These are phyloP conservation scores for Sporisorium scitamineum DNA, from an alignment of 1,284 basidiomycete species.

Conservation along the genomic window DNA sequence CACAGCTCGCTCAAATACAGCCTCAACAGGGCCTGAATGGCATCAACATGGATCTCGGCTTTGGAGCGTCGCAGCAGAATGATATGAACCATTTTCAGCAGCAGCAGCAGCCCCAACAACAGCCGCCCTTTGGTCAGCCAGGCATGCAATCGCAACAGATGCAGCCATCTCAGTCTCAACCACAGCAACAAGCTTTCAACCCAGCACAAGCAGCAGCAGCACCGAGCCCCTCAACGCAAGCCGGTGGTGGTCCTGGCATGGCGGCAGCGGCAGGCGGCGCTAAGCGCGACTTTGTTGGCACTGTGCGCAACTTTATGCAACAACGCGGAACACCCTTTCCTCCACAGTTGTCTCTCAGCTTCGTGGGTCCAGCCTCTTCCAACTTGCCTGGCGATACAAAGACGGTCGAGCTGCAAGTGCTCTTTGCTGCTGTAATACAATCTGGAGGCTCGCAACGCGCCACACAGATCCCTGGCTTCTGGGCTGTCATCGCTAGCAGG, in stretches of 20 bases:
- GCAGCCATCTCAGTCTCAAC: slow-evolving; percentile 24
- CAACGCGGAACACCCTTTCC: slow-evolving; percentile 59
- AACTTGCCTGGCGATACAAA: slow-evolving; percentile 55
- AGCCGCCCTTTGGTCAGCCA: slow-evolving; percentile 18
- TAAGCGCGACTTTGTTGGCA: slow-evolving; percentile 58
- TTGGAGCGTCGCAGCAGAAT: slow-evolving; percentile 20
- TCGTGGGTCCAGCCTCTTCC: slow-evolving; percentile 56
- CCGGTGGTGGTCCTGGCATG: slow-evolving; percentile 8
- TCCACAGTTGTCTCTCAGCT: slow-evolving; percentile 46
- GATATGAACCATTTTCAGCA: slow-evolving; percentile 23
- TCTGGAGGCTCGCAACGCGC: slow-evolving; percentile 58
- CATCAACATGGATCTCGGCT: slow-evolving; percentile 28
- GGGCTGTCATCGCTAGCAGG: slow-evolving; percentile 60
- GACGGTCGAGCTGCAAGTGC: slow-evolving; percentile 55
- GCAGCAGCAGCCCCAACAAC: slow-evolving; percentile 27
- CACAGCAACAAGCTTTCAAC: slow-evolving; percentile 33
- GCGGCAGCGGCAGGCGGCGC: slow-evolving; percentile 11
- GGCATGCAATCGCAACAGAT: slow-evolving; percentile 38
- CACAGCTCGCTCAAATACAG: slow-evolving; percentile 25
- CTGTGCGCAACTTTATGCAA: slow-evolving; percentile 60
- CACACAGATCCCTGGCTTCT: slow-evolving; percentile 54
- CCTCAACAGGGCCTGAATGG: slow-evolving; percentile 31
- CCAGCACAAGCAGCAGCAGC: slow-evolving; percentile 23
- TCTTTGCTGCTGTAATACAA: slow-evolving; percentile 59
- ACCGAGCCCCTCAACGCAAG: slow-evolving; percentile 25